Base-by-base conservation (phyloP, 164 flowering plant genomes). In the Nymphaea thermarum region DNA sequence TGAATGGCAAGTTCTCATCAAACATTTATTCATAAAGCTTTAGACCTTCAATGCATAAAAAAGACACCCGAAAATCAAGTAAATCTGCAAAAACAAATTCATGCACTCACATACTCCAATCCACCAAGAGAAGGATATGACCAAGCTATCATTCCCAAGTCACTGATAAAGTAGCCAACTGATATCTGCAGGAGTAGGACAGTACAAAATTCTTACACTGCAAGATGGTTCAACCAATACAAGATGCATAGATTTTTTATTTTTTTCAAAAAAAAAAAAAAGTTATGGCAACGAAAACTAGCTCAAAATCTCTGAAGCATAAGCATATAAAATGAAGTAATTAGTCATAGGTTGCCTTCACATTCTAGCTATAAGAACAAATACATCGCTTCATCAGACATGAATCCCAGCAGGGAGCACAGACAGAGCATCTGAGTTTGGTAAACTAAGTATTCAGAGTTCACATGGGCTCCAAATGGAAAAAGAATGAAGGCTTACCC, bases 81-180 rank as follows among this genome's bases (percentile, higher is more conserved):
- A 8, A 51, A 3, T 51, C 14, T 4, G 57, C 12, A 15, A 51
- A 17, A 17, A 36, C 51, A 70, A 63, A 10, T 15, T 43, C 66
- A 61, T 62, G 53, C 67, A 87, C 99, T 91, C 82, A 94, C 99
- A 86, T 87, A 94, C 65, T 94, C 98, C 68, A 83, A 53, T 68
- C 99, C 99, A 68, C 99, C 99, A 60, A 94, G 76, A 70, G 91
- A 79, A 75, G 99, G 99, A 83, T 88, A 94, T 53, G 83, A 64
- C 99, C 98, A 94, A 63, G 85, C 71, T 51, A 94, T 88, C 96
- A 91, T 90, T 64, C 77, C 88, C 68, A 94, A 86, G 81, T 94
- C 99, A 5, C 90, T 72, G 64, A 88, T 47, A 77, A 94, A 94
- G 84, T 94, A 94, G 2, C 99, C 99, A 77, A 88, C 88, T 57